These are phyloP conservation scores for Starmerella bombicola DNA, from an alignment of 805 yeast species.

Conservation along the genomic window DNA sequence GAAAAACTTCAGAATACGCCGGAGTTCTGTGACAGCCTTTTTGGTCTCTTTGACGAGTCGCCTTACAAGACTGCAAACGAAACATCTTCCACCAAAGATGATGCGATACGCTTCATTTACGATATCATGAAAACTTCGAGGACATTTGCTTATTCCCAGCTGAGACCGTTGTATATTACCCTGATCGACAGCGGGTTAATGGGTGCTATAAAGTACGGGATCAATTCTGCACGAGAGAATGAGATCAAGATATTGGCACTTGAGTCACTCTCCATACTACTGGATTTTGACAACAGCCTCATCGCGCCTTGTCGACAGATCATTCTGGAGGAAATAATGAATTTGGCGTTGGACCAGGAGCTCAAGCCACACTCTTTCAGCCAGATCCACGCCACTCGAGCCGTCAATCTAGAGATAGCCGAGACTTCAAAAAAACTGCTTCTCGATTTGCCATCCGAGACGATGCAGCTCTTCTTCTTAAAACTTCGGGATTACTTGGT, in stretches of 20 bases:
- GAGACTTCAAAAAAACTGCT: background rate
- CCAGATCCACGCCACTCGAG: background rate
- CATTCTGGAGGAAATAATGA: background rate
- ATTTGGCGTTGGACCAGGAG: background rate
- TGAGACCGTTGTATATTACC: constrained; percentile 50
- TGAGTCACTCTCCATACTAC: constrained; percentile 32
- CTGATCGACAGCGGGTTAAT: constrained; percentile 60
- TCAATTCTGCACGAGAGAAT: constrained; percentile 35
- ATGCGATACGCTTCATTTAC: constrained; percentile 67
- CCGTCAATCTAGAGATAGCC: background rate
- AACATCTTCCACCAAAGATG: constrained; percentile 23
- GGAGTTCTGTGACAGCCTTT: constrained; percentile 45
- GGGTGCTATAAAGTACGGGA: constrained; percentile 57
- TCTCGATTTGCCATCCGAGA: too few species aligned
- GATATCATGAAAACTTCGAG: constrained; percentile 71
- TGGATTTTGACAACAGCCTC: constrained; percentile 8
- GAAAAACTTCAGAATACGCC: constrained; percentile 42
- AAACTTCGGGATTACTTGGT: background rate
- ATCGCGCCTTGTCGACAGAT: background rate
- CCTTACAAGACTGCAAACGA: constrained; percentile 1
- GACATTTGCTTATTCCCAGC: constrained; percentile 45
- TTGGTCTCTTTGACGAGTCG: constrained; percentile 39
- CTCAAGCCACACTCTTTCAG: background rate
- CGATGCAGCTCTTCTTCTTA: background rate
- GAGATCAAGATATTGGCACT: constrained; percentile 57